Evolutionary conservation across 2,329 filamentous ascomycete species (phyloP).

Genomic region (Pseudonectria foliicola): DNA sequence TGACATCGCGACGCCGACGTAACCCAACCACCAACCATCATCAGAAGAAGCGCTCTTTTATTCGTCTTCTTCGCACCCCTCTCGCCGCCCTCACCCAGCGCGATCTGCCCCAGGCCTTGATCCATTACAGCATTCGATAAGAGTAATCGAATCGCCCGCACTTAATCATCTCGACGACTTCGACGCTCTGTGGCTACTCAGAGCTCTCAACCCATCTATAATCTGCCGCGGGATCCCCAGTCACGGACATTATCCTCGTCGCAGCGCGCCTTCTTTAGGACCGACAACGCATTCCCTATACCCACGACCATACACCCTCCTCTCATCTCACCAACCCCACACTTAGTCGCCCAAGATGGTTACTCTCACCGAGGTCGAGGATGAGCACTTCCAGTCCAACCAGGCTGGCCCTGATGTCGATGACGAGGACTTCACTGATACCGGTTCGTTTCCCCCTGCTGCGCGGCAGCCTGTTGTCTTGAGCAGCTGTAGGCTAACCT

Average conservation of each 20-base stretch:
- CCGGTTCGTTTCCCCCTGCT: slow-evolving; percentile 52
- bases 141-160: neutral
- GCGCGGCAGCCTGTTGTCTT: slow-evolving; percentile 1
- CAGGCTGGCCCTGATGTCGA: slow-evolving; percentile 69
- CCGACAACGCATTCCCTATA: no score
- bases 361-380: slow-evolving; percentile 91
- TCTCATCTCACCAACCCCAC: slow-evolving; percentile 1
- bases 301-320: slow-evolving; percentile 3
- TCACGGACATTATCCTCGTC: neutral
- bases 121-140: neutral
- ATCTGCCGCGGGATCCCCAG: no score
- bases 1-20: slow-evolving; percentile 20
- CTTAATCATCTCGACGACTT: slow-evolving; percentile 4
- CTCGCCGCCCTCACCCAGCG: neutral
- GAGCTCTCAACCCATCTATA: neutral
- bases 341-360: slow-evolving; percentile 61
- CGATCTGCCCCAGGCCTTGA: no score
- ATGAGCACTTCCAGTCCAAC: slow-evolving; percentile 80
- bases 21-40: slow-evolving; percentile 13
- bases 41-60: slow-evolving; percentile 11
- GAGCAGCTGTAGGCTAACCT: slow-evolving; percentile 3
- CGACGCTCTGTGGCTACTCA: slow-evolving; percentile 1
- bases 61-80: slow-evolving; percentile 6
- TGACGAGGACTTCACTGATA: slow-evolving; percentile 90
- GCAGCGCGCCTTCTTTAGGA: neutral